These are phyloP conservation scores for Micromonas commoda DNA, from an alignment of 139 green algal species.

Conservation along the genomic window DNA sequence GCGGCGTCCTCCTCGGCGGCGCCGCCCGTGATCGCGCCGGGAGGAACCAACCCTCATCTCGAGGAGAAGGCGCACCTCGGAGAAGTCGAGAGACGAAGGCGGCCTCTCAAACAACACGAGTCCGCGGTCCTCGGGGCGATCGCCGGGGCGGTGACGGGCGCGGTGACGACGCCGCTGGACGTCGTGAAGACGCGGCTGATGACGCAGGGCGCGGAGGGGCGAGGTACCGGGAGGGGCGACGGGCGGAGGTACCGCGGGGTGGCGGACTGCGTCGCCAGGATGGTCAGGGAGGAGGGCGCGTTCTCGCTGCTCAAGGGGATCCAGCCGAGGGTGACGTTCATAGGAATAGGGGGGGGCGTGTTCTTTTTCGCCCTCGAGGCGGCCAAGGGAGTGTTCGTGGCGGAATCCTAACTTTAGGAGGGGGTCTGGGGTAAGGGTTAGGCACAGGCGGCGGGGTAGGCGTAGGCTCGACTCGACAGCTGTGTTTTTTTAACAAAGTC, in stretches of 20 bases:
- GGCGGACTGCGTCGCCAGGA: conserved; percentile 42
- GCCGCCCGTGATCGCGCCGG: no score
- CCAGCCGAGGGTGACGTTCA: conserved; percentile 92
- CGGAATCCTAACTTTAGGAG: no score
- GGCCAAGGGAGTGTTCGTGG: conserved; percentile 17
- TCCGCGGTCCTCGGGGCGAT: conserved; percentile 42
- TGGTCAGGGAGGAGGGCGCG: conserved; percentile 70
- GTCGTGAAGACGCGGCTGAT: conserved; percentile 89
- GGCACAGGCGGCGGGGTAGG: no score
- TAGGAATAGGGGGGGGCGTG: conserved; percentile 68
- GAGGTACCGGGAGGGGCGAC: no score
- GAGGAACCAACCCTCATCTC: no score
- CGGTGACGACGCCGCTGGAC: conserved; percentile 87
- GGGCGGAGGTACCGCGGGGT: conserved; percentile 30
- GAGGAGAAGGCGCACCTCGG: no score
- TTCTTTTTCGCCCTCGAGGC: conserved; percentile 45
- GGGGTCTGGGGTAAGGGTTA: no score
- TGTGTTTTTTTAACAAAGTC: no score
- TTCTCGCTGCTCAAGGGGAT: conserved; percentile 80
- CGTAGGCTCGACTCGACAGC: no score
- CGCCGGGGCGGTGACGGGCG: conserved; percentile 66
- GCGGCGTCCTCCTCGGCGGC: no score
- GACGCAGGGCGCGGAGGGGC: conserved; percentile 33
- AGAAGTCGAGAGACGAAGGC: not conserved
- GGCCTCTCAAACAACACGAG: not conserved